Evolutionary conservation across 176 grass and related monocot species (phyloP), one percentile per base, ranked within the genome.

Genomic region (Phoenix dactylifera): DNA sequence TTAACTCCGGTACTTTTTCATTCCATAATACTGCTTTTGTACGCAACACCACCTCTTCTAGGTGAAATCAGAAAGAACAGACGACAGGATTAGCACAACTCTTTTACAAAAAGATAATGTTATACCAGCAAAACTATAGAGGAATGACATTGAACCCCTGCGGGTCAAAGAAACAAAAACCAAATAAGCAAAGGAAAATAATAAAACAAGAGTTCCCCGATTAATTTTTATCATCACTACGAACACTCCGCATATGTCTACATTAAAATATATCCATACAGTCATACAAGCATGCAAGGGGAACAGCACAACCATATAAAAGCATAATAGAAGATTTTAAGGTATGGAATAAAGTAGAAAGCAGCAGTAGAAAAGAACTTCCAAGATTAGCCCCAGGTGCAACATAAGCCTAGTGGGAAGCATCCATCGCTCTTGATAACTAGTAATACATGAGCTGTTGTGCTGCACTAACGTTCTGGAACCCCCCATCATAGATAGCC

Each of bases 401-500:
- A 44, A 44, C 35, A 44, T 44, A 14, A 44, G 35, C 35, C 35
- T 44, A 0, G 35, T 5, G 57, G 26, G 57, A 24, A 17, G 5
- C 52, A 67, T 15, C 69, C 49, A 51, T 18, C 24, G 17, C 15
- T 16, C 24, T 22, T 3, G 23, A 51, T 22, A 10, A 26, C 82
- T 89, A 98, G 68, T 79, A 92, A 63, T 90, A 96, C 91, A 96
- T 96, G 35, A 87, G 82, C 74, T 90, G 90, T 70, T 95, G 86
- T 18, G 71, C 57, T 3, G 72, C 72, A 1, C 72, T 83, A 26
- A 70, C 58, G 17, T 83, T 80, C 67, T 80, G 93, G 84, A 66
- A 92, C 14, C 88, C 74, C 2, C 87, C 79, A 2, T 98, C 87
- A 7, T 83, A 92, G 64, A 92, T 78, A 35, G 87, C 73, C 82